Percentiles rank a stretch among this genome's conserved stretches.
Evolutionary conservation across 2,329 filamentous ascomycete species (phyloP).

Genomic region (Ophiostoma montium): DNA sequence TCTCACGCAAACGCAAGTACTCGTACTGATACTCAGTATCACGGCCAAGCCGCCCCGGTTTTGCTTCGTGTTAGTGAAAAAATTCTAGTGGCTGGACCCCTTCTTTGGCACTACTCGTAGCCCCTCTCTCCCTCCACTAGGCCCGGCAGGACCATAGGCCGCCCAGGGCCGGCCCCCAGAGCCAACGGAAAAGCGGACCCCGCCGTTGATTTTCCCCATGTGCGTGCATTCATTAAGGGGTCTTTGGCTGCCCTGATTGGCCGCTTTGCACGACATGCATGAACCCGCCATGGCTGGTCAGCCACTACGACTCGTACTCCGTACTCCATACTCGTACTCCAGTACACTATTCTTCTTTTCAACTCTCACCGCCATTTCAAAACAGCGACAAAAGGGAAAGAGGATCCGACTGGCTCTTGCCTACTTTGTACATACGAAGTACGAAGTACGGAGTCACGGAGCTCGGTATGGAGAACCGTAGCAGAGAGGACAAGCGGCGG

Average conservation of each 20-base stretch:
- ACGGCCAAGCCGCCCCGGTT: background rate
- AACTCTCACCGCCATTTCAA: conserved; percentile 13
- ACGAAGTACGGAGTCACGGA: too few species aligned
- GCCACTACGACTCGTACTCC: conserved; percentile 12
- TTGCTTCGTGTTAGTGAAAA: background rate
- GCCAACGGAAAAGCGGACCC: conserved; percentile 3
- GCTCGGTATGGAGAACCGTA: too few species aligned
- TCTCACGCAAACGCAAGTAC: background rate
- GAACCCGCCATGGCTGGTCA: conserved; percentile 14
- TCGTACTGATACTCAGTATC: too few species aligned
- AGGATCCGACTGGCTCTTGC: background rate
- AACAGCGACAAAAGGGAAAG: background rate
- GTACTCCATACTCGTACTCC: too few species aligned
- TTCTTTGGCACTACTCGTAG: background rate
- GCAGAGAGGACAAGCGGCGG: too few species aligned
- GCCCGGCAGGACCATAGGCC: background rate
- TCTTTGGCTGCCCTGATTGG: conserved; percentile 6
- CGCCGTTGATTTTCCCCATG: conserved; percentile 11
- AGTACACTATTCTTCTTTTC: too few species aligned
- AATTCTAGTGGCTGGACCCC: background rate
- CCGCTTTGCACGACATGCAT: conserved; percentile 9
- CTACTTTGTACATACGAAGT: background rate
- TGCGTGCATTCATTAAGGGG: conserved; percentile 9
- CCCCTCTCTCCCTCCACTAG: conserved; percentile 1
- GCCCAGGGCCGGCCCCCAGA: background rate